Evolutionary conservation across 139 green algal genomes (phyloP).

Genomic region (Closterium sp.): DNA sequence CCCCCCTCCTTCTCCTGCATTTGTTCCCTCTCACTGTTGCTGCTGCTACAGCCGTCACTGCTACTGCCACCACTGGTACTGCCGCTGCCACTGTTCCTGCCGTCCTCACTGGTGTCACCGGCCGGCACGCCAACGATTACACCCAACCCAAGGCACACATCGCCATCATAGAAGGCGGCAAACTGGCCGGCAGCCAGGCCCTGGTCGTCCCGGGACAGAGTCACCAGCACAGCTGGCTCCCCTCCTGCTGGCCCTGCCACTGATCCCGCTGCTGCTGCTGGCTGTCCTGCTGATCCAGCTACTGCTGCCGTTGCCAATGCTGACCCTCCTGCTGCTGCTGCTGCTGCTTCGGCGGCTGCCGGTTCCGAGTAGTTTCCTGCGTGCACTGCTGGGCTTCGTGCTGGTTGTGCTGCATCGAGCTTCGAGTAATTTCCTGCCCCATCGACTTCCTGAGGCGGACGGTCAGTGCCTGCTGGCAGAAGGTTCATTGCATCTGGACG

Average conservation of each 20-base stretch:
- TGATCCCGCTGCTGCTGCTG: no score
- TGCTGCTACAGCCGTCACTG: background rate
- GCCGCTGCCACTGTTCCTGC: background rate
- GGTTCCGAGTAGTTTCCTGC: no score
- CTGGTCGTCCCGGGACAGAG: conserved; percentile 72
- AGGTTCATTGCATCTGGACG: background rate
- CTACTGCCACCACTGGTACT: background rate
- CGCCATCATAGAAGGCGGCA: conserved; percentile 88
- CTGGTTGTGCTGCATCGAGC: no score
- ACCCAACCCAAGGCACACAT: conserved; percentile 73
- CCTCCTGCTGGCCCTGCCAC: no score
- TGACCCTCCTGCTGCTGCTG: background rate
- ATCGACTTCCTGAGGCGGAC: no score
- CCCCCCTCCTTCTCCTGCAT: background rate
- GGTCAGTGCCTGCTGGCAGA: background rate
- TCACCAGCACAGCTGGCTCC: background rate
- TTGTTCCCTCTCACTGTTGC: background rate
- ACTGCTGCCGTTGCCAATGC: background rate
- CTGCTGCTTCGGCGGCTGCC: background rate
- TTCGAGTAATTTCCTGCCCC: no score
- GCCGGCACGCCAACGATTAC: conserved; percentile 58
- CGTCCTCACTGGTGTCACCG: background rate
- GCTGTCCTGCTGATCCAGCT: background rate
- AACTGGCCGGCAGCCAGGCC: conserved; percentile 91
- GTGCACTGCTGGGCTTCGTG: no score